phyloP scores from a whole-genome alignment of 345 rosid species.

The Draba incana region DNA sequence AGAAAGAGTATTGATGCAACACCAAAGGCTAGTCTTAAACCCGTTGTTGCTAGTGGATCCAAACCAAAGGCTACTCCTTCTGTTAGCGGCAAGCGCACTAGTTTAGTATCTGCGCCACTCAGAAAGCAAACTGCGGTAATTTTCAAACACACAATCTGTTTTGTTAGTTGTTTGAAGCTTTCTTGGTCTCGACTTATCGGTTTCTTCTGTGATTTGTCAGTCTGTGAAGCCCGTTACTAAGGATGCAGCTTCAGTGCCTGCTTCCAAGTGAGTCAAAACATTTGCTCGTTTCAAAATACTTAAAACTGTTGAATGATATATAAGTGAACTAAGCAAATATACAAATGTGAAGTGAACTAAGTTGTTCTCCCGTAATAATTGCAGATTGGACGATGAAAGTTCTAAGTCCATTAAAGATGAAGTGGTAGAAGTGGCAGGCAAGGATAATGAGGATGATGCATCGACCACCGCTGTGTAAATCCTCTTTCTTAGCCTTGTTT shows the following conservation, averaged over 20 bases:
- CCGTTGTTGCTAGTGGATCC: slow-evolving; percentile 20
- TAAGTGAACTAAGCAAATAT: slow-evolving; percentile 15
- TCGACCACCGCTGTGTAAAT: slow-evolving; percentile 34
- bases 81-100: slow-evolving; percentile 39
- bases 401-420: slow-evolving; percentile 31
- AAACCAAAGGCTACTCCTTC: slow-evolving; percentile 33
- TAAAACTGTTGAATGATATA: background rate
- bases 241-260: slow-evolving; percentile 44
- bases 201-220: slow-evolving; percentile 40
- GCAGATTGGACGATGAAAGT: slow-evolving; percentile 38
- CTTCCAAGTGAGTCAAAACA: slow-evolving; percentile 53
- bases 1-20: slow-evolving; percentile 61
- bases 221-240: slow-evolving; percentile 46
- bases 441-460: slow-evolving; percentile 21
- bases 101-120: slow-evolving; percentile 46
- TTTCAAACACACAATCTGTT: background rate
- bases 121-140: slow-evolving; percentile 49
- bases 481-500: slow-evolving; percentile 2
- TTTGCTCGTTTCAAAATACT: background rate
- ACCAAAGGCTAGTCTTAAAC: slow-evolving; percentile 47
- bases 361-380: background rate
- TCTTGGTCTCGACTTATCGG: slow-evolving; percentile 4
- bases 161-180: slow-evolving; percentile 22
- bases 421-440: slow-evolving; percentile 4
- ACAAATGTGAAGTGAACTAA: slow-evolving; percentile 11